phyloP scores from a whole-genome alignment of 176 grass and related monocot species.

The Ampelocalamus luodianensis region DNA sequence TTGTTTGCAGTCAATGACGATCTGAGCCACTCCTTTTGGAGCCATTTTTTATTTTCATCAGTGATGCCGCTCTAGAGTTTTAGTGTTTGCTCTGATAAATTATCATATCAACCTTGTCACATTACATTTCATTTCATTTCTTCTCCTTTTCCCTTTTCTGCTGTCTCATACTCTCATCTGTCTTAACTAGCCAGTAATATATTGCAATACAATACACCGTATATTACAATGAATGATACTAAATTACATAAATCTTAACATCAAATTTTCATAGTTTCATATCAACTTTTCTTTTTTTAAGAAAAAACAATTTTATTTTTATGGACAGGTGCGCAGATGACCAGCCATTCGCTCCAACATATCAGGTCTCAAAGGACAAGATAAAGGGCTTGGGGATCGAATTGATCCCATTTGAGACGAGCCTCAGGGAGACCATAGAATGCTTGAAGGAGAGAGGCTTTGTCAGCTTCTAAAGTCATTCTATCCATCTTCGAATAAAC shows the following conservation, averaged over 20 bases:
- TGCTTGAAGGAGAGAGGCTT: constrained; percentile 59
- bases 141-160: background rate
- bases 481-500: background rate
- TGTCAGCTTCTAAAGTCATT: constrained; percentile 38
- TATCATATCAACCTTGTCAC: background rate
- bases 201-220: background rate
- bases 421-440: constrained; percentile 64
- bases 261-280: background rate
- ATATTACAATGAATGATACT: background rate
- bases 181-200: background rate
- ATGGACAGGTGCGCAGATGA: constrained; percentile 58
- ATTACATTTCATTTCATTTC: background rate
- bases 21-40: background rate
- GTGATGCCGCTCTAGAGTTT: background rate
- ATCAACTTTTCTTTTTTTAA: background rate
- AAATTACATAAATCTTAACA: background rate
- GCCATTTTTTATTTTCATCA: constrained; percentile 2
- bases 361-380: constrained; percentile 62
- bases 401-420: constrained; percentile 47
- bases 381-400: constrained; percentile 55
- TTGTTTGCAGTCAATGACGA: background rate
- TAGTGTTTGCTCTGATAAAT: background rate
- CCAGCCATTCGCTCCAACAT: constrained; percentile 50
- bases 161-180: background rate
- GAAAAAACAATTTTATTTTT: background rate